Evolutionary conservation across 2,329 filamentous ascomycete genomes (phyloP).

Genomic region (Tolypocladium tropicale): DNA sequence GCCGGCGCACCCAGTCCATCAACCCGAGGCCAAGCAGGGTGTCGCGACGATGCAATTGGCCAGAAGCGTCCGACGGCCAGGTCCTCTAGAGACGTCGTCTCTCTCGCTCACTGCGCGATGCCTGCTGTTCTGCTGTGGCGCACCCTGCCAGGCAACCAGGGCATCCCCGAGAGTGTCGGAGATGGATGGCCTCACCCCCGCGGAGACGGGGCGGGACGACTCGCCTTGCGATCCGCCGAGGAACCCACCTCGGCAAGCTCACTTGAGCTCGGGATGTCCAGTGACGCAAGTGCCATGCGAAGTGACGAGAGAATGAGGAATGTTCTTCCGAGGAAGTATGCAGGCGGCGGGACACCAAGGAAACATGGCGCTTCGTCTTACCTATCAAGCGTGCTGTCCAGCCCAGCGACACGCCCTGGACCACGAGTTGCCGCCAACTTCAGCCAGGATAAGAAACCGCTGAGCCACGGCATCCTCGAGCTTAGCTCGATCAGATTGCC

Average conservation of each 20-base stretch:
- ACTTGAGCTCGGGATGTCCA: conserved; percentile 19
- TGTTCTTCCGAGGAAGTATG: conserved; percentile 1
- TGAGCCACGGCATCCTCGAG: conserved; percentile 83
- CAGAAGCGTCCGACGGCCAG: conserved; percentile 6
- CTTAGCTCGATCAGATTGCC: conserved; percentile 65
- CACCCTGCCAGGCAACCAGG: not conserved
- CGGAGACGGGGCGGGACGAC: conserved; percentile 1
- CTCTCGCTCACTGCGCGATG: not conserved
- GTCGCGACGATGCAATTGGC: conserved; percentile 30
- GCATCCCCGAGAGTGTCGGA: not conserved
- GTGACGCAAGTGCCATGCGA: conserved; percentile 37
- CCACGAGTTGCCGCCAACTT: conserved; percentile 66
- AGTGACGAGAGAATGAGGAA: conserved; percentile 9
- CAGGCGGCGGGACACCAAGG: conserved; percentile 5
- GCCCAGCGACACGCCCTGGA: conserved; percentile 63
- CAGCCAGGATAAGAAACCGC: conserved; percentile 61
- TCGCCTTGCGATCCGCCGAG: not conserved
- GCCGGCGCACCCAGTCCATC: conserved; percentile 30
- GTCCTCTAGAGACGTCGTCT: conserved; percentile 8
- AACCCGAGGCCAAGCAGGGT: conserved; percentile 33
- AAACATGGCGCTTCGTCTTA: conserved; percentile 40
- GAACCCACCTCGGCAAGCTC: conserved; percentile 2
- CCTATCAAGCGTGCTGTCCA: conserved; percentile 80
- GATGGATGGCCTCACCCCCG: conserved; percentile 2
- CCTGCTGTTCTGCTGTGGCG: not conserved